Percentiles rank a stretch among this genome's conserved stretches.
These are phyloP conservation scores for Buxus sempervirens DNA, from an alignment of 164 flowering plant genomes.

Conservation along the genomic window DNA sequence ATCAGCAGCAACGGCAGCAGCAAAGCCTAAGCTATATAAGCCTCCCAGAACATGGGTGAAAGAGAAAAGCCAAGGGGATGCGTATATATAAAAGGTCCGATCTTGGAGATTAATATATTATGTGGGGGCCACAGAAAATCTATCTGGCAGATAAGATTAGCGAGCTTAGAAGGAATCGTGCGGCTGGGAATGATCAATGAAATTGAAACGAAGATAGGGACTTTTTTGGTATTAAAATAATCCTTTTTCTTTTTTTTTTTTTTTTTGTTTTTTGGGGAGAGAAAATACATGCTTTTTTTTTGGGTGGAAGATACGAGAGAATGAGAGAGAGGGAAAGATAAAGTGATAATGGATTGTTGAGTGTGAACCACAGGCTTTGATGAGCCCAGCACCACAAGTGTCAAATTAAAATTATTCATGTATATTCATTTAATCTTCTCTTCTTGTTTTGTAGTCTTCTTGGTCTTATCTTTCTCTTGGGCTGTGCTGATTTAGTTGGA, in stretches of 20 bases:
- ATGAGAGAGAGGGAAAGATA: slow-evolving; percentile 35
- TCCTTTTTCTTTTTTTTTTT: too few relatives aligned
- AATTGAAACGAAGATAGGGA: not conserved
- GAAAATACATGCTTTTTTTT: not conserved
- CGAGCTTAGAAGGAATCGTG: not conserved
- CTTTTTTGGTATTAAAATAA: not conserved
- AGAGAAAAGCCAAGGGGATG: slow-evolving; percentile 18
- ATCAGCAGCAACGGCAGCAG: slow-evolving; percentile 6
- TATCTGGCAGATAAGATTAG: slow-evolving; percentile 42
- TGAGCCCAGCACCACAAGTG: slow-evolving; percentile 30
- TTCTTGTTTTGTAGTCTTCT: too few relatives aligned
- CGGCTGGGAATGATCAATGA: slow-evolving; percentile 21
- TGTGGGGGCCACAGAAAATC: slow-evolving; percentile 20
- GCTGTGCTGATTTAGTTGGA: too few relatives aligned
- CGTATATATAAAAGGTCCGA: slow-evolving; percentile 35
- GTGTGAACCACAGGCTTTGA: slow-evolving; percentile 43
- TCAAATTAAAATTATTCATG: too few relatives aligned
- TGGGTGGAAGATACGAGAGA: slow-evolving; percentile 8
- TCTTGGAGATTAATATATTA: slow-evolving; percentile 22
- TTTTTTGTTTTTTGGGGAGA: not conserved
- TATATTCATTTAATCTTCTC: too few relatives aligned
- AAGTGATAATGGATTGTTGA: slow-evolving; percentile 46
- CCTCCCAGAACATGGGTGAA: slow-evolving; percentile 9
- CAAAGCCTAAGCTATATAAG: not conserved
- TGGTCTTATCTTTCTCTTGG: too few relatives aligned